Percentiles rank a stretch among this genome's conserved stretches.
These are phyloP conservation scores for Aureobasidium sp. DNA, from an alignment of 2,329 filamentous ascomycete genomes.

Conservation along the genomic window DNA sequence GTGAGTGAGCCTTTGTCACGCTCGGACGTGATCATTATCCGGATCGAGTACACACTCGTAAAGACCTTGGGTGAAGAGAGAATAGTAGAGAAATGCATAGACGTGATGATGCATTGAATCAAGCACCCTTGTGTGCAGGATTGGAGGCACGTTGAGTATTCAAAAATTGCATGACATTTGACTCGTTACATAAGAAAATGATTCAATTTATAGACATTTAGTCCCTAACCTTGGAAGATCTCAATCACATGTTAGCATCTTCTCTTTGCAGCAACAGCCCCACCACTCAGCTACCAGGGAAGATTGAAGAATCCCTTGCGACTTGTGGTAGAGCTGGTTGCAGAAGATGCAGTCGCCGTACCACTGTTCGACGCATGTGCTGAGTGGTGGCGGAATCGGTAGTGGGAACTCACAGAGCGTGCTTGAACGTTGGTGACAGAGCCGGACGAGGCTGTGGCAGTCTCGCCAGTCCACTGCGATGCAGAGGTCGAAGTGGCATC, in stretches of 20 bases:
- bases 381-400: conserved; percentile 1
- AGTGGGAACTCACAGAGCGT: conserved; percentile 12
- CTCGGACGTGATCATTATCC: not conserved
- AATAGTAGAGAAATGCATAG: not conserved
- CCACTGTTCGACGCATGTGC: not conserved
- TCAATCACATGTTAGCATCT: not conserved
- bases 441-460: not conserved
- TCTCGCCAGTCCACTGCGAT: conserved; percentile 5
- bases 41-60: not conserved
- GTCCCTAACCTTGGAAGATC: not conserved
- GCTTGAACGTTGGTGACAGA: not conserved
- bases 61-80: fast-evolving
- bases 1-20: not conserved
- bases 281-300: conserved; percentile 10
- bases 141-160: too few species aligned
- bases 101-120: too few species aligned
- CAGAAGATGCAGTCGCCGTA: not conserved
- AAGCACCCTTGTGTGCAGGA: too few species aligned
- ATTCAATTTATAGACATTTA: not conserved
- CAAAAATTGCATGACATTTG: not conserved
- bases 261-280: not conserved
- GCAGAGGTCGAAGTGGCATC: not conserved
- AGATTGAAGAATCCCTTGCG: conserved; percentile 5
- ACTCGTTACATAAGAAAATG: not conserved
- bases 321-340: not conserved